Evolutionary conservation across 2,329 filamentous ascomycete species (phyloP), one percentile per base, ranked within the genome.

Genomic region (Trichoderma guizhouense): DNA sequence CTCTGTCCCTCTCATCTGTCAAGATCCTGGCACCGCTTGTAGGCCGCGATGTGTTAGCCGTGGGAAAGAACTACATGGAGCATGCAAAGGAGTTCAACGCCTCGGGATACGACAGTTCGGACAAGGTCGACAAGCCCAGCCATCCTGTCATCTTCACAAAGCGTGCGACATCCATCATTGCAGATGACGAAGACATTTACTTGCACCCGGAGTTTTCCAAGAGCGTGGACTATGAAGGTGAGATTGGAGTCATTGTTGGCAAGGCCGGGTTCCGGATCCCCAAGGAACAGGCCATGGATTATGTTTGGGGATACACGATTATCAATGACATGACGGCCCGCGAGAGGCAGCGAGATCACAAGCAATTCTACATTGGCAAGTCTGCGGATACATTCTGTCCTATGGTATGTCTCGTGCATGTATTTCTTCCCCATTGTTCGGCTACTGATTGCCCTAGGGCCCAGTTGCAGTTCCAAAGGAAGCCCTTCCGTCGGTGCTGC

Each of bases 31-130:
- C 67, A 18, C 67, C 67, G 5, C 21, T 69, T 21, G n/a, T 21
- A 1, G 67, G 39, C 1, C 67, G 67, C n/a, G 67, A 69, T 62
- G 67, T 62, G 3, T 51, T 69, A 11, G 67, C 67, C 2, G 67
- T 69, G 15, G 67, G 67, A 4, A 69, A 69, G 24, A 69, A 69
- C 57, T 69, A 69, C 21, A 69, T 69, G 55, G 67, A 69, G 21
- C 67, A 69, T 7, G 67, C 67, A 9, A 69, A 69, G 7, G 67
- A 62, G 39, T 69, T 69, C 3, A 61, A 69, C 15, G 67, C 67
- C 15, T 69, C 67, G 28, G 57, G 67, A 28, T 61, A 28, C 39
- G 67, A 69, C 28, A 62, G 67, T 21, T 69, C 67, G 12, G 67
- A 69, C 57, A 69, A 69, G 39, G 67, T 61, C 24, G 67, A 62